A percentile compares a stretch with the other conserved stretches of the same genome.
Conservation (phyloP, 495 filamentous ascomycete species). For the Talaromyces thailandensis region DNA sequence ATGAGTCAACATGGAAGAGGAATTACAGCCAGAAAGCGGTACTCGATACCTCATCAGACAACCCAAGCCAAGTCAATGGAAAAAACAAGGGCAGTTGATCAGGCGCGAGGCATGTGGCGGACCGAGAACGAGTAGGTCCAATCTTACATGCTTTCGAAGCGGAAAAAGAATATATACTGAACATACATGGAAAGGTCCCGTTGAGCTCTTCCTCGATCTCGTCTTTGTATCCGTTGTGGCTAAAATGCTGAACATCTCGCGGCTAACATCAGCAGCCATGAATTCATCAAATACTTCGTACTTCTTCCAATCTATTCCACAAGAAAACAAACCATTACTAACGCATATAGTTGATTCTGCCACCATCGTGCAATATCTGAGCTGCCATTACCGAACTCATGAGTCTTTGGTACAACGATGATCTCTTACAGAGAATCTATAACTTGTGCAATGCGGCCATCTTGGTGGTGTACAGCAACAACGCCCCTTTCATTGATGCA, state of each 20-base stretch:
- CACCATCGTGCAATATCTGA: too few relatives aligned
- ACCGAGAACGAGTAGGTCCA: not conserved
- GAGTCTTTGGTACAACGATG: too few relatives aligned
- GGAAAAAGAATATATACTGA: not conserved
- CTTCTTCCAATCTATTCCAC: too few relatives aligned
- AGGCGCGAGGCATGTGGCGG: not conserved
- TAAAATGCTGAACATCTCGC: conserved; percentile 1
- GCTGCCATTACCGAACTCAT: too few relatives aligned
- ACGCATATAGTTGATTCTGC: too few relatives aligned
- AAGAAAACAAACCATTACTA: too few relatives aligned
- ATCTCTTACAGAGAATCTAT: too few relatives aligned
- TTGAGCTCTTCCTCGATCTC: not conserved
- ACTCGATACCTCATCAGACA: not conserved
- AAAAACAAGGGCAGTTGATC: not conserved
- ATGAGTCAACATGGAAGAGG: not conserved
- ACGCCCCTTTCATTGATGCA: too few relatives aligned
- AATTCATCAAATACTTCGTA: too few relatives aligned
- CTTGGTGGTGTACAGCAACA: too few relatives aligned
- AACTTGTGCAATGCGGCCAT: too few relatives aligned
- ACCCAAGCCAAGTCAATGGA: conserved; percentile 3
- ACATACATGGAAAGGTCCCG: not conserved
- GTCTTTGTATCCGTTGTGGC: not conserved
- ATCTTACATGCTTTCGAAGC: not conserved
- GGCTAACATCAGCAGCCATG: not conserved
- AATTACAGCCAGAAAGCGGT: not conserved